phyloP scores from a whole-genome alignment of 2,329 filamentous ascomycete species.

The Fusarium dimerum region DNA sequence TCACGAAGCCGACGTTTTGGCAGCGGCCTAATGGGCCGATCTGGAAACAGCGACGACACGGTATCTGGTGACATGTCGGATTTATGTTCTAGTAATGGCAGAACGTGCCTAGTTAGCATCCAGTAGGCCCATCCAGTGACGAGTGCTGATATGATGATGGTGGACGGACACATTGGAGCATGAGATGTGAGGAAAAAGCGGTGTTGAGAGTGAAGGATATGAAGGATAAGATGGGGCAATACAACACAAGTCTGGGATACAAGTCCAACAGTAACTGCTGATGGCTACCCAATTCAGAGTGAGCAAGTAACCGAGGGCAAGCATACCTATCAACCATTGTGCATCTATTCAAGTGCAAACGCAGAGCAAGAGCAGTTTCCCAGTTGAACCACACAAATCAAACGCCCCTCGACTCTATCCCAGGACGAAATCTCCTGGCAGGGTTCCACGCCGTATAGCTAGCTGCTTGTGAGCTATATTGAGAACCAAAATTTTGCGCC shows the following conservation, averaged over 20 bases:
- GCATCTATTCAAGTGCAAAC: constrained; percentile 19
- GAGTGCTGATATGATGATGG: constrained; percentile 13
- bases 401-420: background rate
- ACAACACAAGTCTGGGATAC: too few relatives aligned
- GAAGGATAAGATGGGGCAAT: background rate
- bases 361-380: constrained; percentile 22
- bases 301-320: constrained; percentile 15
- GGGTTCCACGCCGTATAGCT: too few relatives aligned
- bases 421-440: too few relatives aligned
- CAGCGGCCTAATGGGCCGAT: constrained; percentile 89
- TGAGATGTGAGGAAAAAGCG: background rate
- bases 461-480: background rate
- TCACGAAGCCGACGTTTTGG: constrained; percentile 88
- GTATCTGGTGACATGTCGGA: constrained; percentile 70
- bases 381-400: background rate
- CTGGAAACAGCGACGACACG: constrained; percentile 77
- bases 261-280: background rate
- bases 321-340: constrained; percentile 47
- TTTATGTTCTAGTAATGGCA: constrained; percentile 41
- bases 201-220: background rate
- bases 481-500: background rate
- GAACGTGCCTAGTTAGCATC: constrained; percentile 30
- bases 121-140: constrained; percentile 19
- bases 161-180: background rate
- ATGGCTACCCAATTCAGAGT: background rate